These are phyloP conservation scores for Capillidium rhysosporum DNA, from an alignment of 371 early-diverging fungal genomes.

Conservation along the genomic window DNA sequence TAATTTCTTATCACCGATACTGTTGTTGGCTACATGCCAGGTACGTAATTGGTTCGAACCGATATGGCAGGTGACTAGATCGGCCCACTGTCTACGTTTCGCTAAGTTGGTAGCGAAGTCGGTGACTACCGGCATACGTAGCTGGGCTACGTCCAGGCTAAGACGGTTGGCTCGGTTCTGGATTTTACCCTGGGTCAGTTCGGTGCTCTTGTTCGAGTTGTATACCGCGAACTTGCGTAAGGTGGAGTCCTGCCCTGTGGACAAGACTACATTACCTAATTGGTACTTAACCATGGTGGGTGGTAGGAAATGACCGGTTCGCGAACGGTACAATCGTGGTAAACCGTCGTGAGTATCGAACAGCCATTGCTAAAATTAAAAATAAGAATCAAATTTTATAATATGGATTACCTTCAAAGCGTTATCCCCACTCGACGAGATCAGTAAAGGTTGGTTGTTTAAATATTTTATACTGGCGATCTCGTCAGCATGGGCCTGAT, in stretches of 20 bases:
- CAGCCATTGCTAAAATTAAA: conserved; percentile 55
- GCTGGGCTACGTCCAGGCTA: conserved; percentile 29
- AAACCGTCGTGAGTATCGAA: conserved; percentile 67
- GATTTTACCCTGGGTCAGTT: conserved; percentile 57
- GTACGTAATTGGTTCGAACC: conserved; percentile 47
- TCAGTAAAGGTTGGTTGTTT: conserved; percentile 57
- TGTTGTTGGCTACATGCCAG: conserved; percentile 61
- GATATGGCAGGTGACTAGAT: conserved; percentile 66
- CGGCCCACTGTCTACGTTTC: conserved; percentile 72
- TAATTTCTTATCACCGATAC: conserved; percentile 45
- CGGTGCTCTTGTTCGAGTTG: conserved; percentile 62
- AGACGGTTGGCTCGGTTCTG: conserved; percentile 40
- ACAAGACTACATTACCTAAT: conserved; percentile 51
- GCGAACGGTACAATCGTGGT: conserved; percentile 55
- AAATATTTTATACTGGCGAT: conserved; percentile 60
- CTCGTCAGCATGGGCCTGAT: conserved; percentile 60
- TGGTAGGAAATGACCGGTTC: conserved; percentile 73
- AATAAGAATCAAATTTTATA: neutral
- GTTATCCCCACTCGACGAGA: conserved; percentile 82
- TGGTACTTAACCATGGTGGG: conserved; percentile 61
- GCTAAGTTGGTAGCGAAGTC: conserved; percentile 40
- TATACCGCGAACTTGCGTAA: conserved; percentile 59
- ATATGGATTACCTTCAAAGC: conserved; percentile 42
- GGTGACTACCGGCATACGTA: conserved; percentile 51
- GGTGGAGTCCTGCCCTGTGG: conserved; percentile 63